These are phyloP conservation scores for Russula dissimulans DNA, from an alignment of 768 basidiomycete species.

Conservation along the genomic window DNA sequence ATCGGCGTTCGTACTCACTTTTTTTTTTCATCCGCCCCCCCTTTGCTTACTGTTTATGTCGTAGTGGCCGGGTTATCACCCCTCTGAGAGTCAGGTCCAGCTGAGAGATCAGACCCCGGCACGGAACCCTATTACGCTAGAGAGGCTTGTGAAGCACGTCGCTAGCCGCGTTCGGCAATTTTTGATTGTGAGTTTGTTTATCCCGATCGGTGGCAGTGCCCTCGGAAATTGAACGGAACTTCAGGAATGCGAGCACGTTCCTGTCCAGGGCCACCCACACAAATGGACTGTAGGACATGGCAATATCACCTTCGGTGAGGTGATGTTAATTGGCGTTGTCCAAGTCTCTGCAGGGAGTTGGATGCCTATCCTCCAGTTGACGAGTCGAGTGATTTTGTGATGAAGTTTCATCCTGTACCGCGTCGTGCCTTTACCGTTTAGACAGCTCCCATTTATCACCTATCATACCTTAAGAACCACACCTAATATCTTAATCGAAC, in stretches of 20 bases:
- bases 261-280: background rate
- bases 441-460: background rate
- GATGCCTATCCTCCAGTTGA: conserved; percentile 16
- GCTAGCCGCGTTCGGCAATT: conserved; percentile 6
- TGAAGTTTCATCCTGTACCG: background rate
- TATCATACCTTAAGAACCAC: background rate
- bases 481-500: background rate
- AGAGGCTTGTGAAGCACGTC: conserved; percentile 9
- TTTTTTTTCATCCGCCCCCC: background rate
- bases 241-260: conserved; percentile 3
- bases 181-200: background rate
- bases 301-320: conserved; percentile 6
- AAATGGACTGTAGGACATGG: background rate
- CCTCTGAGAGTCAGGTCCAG: conserved; percentile 7
- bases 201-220: background rate
- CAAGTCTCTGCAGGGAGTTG: conserved; percentile 16
- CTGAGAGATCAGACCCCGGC: conserved; percentile 5
- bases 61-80: conserved; percentile 14
- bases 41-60: background rate
- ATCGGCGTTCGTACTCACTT: conserved; percentile 1
- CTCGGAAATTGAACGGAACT: background rate
- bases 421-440: background rate
- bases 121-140: background rate
- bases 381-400: conserved; percentile 3
- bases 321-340: conserved; percentile 13